Evolutionary conservation across 2,329 filamentous ascomycete species (phyloP), one percentile per base, ranked within the genome.

Genomic region (Apiospora koreana): DNA sequence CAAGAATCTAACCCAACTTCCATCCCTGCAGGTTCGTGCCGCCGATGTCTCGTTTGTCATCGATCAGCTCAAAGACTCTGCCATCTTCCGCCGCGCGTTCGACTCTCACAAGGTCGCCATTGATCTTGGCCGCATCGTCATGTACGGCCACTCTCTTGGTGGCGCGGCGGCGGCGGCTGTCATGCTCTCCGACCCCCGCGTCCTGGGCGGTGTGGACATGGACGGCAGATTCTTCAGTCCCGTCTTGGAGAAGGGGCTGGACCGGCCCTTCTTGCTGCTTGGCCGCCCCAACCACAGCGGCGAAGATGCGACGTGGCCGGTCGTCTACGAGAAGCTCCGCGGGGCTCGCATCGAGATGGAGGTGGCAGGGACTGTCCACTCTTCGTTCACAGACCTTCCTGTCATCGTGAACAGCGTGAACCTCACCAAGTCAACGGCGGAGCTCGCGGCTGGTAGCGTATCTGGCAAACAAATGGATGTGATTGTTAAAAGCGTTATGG

Each of bases 401-500:
- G 10, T 65, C 14, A 43, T 70, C 21, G 25, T 70, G 10, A 35
- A 25, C n/a, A 35, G 25, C 28, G 23, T 65, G 50, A 35, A 68
- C 23, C 50, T 65, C 25, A 67, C 64, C 8, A 67, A 31, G 62
- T 35, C 41, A 68, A 66, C 68, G 77, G 71, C 25, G 4, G 62
- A 65, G 21, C 21, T 8, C 4, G 62, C 42, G 9, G 35, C 23
- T 6, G 74, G 74, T 3, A 73, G 74, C 50, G 76, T 76, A 67
- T 80, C 78, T 38, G 73, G 70, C 16, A 73, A 75, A 31, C 74
- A 77, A 9, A 78, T 76, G 9, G 81, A 83, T 69, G 77, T 77
- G 7, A 80, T 87, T 72, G 80, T 81, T 18, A 86, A 88, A 3
- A 28, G 35, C 14, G 62, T 65, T 1, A 21, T 65, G 3, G 10